These are phyloP conservation scores for Pleurotus eryngii DNA, from an alignment of 768 basidiomycete genomes.

Conservation along the genomic window DNA sequence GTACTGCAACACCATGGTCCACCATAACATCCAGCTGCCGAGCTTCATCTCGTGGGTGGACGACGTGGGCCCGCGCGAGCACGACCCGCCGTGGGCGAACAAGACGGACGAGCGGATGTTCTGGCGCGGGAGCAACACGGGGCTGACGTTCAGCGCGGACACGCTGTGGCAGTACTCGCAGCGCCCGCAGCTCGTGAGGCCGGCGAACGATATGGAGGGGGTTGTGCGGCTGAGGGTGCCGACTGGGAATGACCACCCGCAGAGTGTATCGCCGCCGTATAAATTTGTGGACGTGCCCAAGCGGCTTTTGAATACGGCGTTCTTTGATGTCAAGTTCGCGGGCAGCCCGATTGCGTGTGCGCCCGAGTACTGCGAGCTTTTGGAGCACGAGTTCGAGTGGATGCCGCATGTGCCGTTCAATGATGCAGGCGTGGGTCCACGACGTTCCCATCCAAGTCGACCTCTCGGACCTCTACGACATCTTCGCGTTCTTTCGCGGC, in stretches of 20 bases:
- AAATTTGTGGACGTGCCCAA: slow-evolving; percentile 26
- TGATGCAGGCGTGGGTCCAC: slow-evolving; percentile 55
- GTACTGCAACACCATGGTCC: too few species aligned
- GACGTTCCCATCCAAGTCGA: slow-evolving; percentile 64
- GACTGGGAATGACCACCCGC: slow-evolving; percentile 5
- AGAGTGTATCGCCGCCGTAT: slow-evolving; percentile 24
- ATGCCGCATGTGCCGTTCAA: slow-evolving; percentile 28
- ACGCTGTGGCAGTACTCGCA: slow-evolving; percentile 36
- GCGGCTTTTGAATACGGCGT: too few species aligned
- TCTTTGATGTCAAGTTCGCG: too few species aligned
- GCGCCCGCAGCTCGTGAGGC: slow-evolving; percentile 24
- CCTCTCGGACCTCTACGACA: slow-evolving; percentile 60
- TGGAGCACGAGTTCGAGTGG: slow-evolving; percentile 53
- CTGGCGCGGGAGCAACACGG: slow-evolving; percentile 72
- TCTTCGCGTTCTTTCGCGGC: slow-evolving; percentile 64
- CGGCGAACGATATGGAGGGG: slow-evolving; percentile 30
- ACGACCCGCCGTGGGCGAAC: slow-evolving; percentile 24
- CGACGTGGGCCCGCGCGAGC: too few species aligned
- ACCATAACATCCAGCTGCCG: too few species aligned
- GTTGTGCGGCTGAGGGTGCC: slow-evolving; percentile 33
- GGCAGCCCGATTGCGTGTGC: too few species aligned
- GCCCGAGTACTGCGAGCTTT: too few species aligned
- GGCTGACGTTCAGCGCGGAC: slow-evolving; percentile 40
- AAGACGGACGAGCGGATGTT: slow-evolving; percentile 55
- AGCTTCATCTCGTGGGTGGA: too few species aligned